A percentile compares a stretch with the other conserved stretches of the same genome.
phyloP scores from a whole-genome alignment of 805 yeast species.

The Blastobotrys parvus region DNA sequence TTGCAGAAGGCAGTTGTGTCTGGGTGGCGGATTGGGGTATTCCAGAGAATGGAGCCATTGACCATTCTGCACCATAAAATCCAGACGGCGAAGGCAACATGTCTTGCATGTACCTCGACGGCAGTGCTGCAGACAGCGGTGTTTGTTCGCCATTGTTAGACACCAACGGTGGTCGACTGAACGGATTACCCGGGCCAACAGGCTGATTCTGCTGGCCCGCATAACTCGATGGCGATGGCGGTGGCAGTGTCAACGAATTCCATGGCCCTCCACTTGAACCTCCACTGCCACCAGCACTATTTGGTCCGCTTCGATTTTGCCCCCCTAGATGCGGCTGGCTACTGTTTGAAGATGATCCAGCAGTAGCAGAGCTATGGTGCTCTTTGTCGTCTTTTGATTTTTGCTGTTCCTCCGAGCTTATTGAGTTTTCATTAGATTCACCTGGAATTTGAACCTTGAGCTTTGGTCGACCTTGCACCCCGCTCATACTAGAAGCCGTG shows the following conservation, averaged over 20 bases:
- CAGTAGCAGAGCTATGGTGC: neutral
- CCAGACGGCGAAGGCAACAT: conserved; percentile 77
- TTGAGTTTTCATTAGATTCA: conserved; percentile 17
- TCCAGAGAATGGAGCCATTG: conserved; percentile 19
- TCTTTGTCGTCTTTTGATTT: neutral
- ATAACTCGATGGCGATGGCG: conserved; percentile 29
- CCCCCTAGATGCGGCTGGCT: neutral
- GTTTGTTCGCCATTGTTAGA: conserved; percentile 50
- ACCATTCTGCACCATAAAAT: conserved; percentile 57
- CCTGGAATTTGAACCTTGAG: conserved; percentile 33
- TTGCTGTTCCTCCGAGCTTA: conserved; percentile 8
- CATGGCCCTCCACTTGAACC: conserved; percentile 15
- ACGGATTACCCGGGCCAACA: conserved; percentile 30
- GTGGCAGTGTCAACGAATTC: conserved; percentile 26
- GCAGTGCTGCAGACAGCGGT: conserved; percentile 58
- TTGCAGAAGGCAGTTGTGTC: neutral
- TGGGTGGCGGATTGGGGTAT: neutral
- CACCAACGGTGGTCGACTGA: conserved; percentile 22
- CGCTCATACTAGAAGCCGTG: conserved; percentile 22
- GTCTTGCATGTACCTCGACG: conserved; percentile 63
- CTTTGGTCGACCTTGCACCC: conserved; percentile 25
- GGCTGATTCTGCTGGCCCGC: conserved; percentile 16
- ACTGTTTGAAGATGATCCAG: neutral
- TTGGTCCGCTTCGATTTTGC: neutral
- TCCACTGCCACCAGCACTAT: conserved; percentile 11